Base-by-base conservation (phyloP, 495 filamentous ascomycete genomes). In the Tuber brumale region DNA sequence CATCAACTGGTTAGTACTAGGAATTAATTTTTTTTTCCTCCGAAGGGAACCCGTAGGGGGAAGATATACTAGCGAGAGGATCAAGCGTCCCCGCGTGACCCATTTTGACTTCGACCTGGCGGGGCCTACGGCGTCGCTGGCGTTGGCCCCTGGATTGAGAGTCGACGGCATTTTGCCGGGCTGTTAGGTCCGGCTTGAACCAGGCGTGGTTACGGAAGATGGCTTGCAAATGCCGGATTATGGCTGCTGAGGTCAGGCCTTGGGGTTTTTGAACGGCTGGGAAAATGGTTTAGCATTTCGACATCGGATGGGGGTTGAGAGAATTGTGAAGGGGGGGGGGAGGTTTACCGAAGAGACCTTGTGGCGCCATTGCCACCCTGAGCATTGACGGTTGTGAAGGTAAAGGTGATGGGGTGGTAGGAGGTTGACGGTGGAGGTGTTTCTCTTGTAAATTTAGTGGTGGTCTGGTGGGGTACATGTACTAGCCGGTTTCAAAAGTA, bases 21-120 rank as follows among this genome's bases (percentile, higher is more conserved):
- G 0, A n/a, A 1, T 0, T 8, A 39, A 39, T 79, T 31, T 74
- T 69, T 35, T 41, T 39, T 23, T 16, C 10, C 9, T n/a, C 31
- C 42, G 44, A 14, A 35, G 70, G 39, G 19, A 45, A 16, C n/a
- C 23, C 18, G 1, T n/a, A 27, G 39, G n/a, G 21, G 23, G 35
- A 14, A 2, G 31, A 48, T 76, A 35, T 76, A 76, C 93, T 97
- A 21, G 95, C 95, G 78, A 97, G 88, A 4, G 95, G 95, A 81
- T 99, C 95, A 6, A 99, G 88, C 0, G 95, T 99, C 45, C 95
- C 95, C 46, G 96, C 95, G 85, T 99, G 95, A 31, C 95, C 95
- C 80, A 98, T 91, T 86, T 99, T 99, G 76, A 98, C 91, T 75
- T 92, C 87, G 12, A 92, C 76, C n/a, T 31, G 51, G 57, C 57